Percentiles rank a stretch among this genome's conserved stretches.
These are phyloP conservation scores for Globisporangium orthogonon DNA, from an alignment of 352 stramenopile species.

Conservation along the genomic window DNA sequence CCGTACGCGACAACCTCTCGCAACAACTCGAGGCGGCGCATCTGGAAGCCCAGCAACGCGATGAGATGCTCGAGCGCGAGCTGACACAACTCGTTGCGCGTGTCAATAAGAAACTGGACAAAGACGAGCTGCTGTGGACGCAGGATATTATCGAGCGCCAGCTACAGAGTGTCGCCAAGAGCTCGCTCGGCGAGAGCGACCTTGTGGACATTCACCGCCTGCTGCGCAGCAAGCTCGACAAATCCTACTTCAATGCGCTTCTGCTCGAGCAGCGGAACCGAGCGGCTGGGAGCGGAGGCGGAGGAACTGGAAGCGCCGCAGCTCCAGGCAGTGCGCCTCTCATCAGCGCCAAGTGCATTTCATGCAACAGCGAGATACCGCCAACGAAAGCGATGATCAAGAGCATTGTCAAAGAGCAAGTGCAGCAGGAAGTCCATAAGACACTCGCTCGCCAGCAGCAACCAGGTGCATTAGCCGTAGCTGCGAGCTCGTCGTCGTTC, in stretches of 20 bases:
- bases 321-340: constrained; percentile 22
- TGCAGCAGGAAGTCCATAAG: constrained; percentile 57
- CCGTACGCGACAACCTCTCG: constrained; percentile 31
- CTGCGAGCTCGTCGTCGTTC: constrained; percentile 23
- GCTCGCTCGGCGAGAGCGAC: constrained; percentile 54
- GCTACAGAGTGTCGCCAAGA: constrained; percentile 60
- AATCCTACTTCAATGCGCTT: constrained; percentile 43
- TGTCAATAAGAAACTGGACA: constrained; percentile 71
- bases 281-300: constrained; percentile 11
- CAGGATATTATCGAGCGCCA: constrained; percentile 61
- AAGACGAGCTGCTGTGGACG: constrained; percentile 72
- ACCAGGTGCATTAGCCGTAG: not conserved
- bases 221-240: constrained; percentile 55
- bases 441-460: constrained; percentile 20
- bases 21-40: constrained; percentile 42
- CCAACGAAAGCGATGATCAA: constrained; percentile 61
- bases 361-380: constrained; percentile 52
- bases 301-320: constrained; percentile 4
- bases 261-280: constrained; percentile 40
- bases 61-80: constrained; percentile 49
- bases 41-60: constrained; percentile 35
- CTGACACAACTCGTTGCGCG: constrained; percentile 52
- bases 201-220: constrained; percentile 50
- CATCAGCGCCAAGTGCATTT: constrained; percentile 58
- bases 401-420: constrained; percentile 47